A percentile compares a stretch with the other conserved stretches of the same genome.
phyloP scores from a whole-genome alignment of 139 green algal species.

The Nannochloris sp. region DNA sequence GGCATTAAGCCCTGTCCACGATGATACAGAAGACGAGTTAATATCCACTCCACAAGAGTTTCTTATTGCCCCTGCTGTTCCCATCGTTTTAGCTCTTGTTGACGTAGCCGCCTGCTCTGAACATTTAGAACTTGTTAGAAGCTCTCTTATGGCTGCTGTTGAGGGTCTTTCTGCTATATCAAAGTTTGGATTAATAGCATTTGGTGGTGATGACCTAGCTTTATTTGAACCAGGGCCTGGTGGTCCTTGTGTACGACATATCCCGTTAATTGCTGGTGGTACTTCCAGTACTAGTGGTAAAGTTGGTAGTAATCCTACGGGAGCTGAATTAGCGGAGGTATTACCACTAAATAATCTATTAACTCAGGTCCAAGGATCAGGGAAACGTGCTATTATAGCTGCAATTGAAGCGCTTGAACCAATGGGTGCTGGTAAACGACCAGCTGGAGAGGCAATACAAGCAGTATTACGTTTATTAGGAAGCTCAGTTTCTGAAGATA shows the following conservation, averaged over 20 bases:
- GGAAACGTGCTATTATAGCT: conserved; percentile 49
- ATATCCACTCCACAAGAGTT: too few relatives aligned
- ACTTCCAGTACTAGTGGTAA: too few relatives aligned
- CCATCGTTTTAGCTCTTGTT: conserved; percentile 47
- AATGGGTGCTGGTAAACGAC: conserved; percentile 5
- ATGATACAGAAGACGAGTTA: conserved; percentile 11
- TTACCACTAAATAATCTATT: conserved; percentile 67
- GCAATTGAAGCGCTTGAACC: conserved; percentile 49
- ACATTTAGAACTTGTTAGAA: conserved; percentile 64
- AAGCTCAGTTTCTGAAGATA: not conserved
- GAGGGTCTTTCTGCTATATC: conserved; percentile 64
- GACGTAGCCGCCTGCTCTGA: conserved; percentile 36
- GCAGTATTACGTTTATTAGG: conserved; percentile 68
- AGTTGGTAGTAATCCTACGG: too few relatives aligned
- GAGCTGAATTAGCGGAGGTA: conserved; percentile 47
- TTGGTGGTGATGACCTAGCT: conserved; percentile 53
- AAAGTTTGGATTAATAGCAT: conserved; percentile 60
- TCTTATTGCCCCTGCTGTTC: conserved; percentile 5
- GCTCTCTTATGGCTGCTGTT: conserved; percentile 57
- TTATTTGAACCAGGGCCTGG: conserved; percentile 47
- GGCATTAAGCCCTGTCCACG: conserved; percentile 29
- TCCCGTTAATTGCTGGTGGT: conserved; percentile 33
- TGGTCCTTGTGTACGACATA: conserved; percentile 34
- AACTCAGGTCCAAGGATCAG: conserved; percentile 45
- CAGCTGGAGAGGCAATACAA: conserved; percentile 61